Evolutionary conservation across 106 monocot genomes (phyloP).

Genomic region (Dioscorea dumetorum): DNA sequence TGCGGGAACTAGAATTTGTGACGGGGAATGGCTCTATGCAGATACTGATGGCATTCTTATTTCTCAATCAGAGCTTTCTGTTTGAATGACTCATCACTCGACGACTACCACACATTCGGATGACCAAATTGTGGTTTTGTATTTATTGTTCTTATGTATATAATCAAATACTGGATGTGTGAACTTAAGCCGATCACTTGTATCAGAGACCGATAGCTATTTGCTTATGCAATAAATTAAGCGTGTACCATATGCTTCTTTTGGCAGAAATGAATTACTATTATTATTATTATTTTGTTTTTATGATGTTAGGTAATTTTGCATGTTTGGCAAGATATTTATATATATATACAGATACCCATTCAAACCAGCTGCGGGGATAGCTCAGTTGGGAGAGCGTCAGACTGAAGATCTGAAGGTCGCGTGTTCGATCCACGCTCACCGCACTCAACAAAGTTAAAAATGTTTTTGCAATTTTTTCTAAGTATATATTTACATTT

Average conservation of each 20-base stretch:
- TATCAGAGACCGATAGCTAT: background rate
- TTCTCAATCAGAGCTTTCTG: conserved; percentile 12
- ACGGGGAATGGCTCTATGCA: conserved; percentile 38
- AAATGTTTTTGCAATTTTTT: too few species aligned
- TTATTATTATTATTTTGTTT: too few species aligned
- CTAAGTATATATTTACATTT: too few species aligned
- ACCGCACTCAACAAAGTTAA: conserved; percentile 53
- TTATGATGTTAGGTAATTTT: too few species aligned
- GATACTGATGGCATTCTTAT: conserved; percentile 28
- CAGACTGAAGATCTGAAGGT: conserved; percentile 99
- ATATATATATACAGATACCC: too few species aligned
- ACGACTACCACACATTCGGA: background rate
- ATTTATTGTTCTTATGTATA: too few species aligned
- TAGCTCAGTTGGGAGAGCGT: conserved; percentile 99
- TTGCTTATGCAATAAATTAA: too few species aligned
- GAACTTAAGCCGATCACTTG: background rate
- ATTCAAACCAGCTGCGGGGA: conserved; percentile 57
- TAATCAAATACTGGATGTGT: too few species aligned
- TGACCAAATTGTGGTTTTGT: too few species aligned
- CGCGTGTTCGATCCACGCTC: conserved; percentile 99
- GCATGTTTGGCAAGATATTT: too few species aligned
- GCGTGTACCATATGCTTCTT: too few species aligned
- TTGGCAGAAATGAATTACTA: too few species aligned
- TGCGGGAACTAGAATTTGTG: conserved; percentile 24
- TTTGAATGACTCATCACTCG: conserved; percentile 1